Evolutionary conservation across 768 basidiomycete species (phyloP).

Genomic region (Naganishia randhawae): DNA sequence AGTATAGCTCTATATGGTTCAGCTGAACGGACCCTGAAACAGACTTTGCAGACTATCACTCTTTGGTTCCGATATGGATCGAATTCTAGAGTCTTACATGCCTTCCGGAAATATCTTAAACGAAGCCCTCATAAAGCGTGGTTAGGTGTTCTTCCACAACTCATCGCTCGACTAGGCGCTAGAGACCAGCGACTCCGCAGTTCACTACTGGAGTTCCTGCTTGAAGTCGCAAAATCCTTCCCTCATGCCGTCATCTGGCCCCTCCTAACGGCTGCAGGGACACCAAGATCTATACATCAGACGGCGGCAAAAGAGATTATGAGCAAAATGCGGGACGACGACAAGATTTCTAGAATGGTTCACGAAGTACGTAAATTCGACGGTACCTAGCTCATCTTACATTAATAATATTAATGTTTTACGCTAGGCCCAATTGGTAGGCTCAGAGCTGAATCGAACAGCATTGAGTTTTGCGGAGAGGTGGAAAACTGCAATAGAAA

Average conservation of each 20-base stretch:
- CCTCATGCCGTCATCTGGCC: slow-evolving; percentile 51
- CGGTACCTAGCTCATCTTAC: background rate
- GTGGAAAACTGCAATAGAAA: slow-evolving; percentile 33
- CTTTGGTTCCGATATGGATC: slow-evolving; percentile 49
- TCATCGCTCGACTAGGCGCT: slow-evolving; percentile 48
- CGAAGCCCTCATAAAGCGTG: slow-evolving; percentile 37
- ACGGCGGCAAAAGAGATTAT: slow-evolving; percentile 45
- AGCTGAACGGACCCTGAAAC: slow-evolving; percentile 45
- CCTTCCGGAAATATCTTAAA: slow-evolving; percentile 39
- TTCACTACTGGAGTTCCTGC: slow-evolving; percentile 41
- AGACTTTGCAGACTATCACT: slow-evolving; percentile 45
- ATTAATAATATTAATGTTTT: background rate
- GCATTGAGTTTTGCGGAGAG: slow-evolving; percentile 43
- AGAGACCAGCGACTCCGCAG: slow-evolving; percentile 38
- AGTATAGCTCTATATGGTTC: slow-evolving; percentile 36
- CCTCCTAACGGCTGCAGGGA: slow-evolving; percentile 46
- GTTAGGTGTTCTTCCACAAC: slow-evolving; percentile 47
- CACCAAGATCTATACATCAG: slow-evolving; percentile 41
- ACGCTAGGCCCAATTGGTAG: slow-evolving; percentile 41
- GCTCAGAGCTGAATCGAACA: slow-evolving; percentile 45
- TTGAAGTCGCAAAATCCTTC: slow-evolving; percentile 41
- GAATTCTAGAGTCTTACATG: slow-evolving; percentile 37
- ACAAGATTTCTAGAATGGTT: slow-evolving; percentile 19
- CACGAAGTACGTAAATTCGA: slow-evolving; percentile 7
- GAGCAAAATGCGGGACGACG: slow-evolving; percentile 34